Percentiles rank a stretch among this genome's conserved stretches.
Evolutionary conservation across 495 filamentous ascomycete species (phyloP).

Genomic region (Evernia prunastri): DNA sequence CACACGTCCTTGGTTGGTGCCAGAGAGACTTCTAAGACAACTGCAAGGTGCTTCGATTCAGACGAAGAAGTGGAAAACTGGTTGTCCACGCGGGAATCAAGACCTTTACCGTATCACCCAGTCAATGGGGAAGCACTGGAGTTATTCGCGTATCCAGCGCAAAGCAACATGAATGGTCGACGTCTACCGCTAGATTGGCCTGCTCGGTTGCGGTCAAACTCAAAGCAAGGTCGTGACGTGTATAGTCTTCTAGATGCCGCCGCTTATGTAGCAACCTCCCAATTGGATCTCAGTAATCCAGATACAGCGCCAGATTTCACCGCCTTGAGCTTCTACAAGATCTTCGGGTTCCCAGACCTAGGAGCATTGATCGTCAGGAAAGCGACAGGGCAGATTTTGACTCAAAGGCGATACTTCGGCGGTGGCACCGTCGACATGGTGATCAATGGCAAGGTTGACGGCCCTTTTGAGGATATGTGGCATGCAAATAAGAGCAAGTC

Average conservation of each 20-base stretch:
- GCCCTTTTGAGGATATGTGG: constrained; percentile 36
- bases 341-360: constrained; percentile 74
- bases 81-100: too few relatives aligned
- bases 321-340: constrained; percentile 70
- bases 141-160: constrained; percentile 70
- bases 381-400: constrained; percentile 5
- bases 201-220: constrained; percentile 42
- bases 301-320: constrained; percentile 63
- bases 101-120: too few relatives aligned
- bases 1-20: constrained; percentile 71
- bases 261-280: constrained; percentile 60
- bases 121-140: constrained; percentile 34
- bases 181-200: constrained; percentile 57
- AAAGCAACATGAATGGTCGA: constrained; percentile 73
- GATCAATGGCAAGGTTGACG: constrained; percentile 54
- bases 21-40: constrained; percentile 51
- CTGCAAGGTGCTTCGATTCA: constrained; percentile 54
- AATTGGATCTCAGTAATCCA: constrained; percentile 55
- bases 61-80: constrained; percentile 65
- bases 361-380: constrained; percentile 46
- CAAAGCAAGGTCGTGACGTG: constrained; percentile 37
- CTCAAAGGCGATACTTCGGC: constrained; percentile 45
- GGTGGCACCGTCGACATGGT: constrained; percentile 73
- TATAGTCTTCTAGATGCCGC: constrained; percentile 70
- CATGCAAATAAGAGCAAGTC: constrained; percentile 43